Conservation (phyloP, 1,139 yeast species). For the Hansenula lynferdii region DNA sequence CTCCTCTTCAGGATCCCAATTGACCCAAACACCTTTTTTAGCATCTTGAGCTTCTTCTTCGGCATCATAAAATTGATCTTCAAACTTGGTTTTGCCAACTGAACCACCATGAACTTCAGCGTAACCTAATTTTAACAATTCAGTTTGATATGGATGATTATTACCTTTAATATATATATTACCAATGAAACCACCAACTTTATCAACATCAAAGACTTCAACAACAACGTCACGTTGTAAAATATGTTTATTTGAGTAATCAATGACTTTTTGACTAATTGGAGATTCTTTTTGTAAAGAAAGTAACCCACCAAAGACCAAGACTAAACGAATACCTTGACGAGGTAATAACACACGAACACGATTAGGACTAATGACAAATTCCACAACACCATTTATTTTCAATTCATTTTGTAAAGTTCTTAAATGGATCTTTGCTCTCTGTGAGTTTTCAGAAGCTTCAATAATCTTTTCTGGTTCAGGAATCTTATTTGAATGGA, state of each 20-base stretch:
- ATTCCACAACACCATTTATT: slow-evolving; percentile 68
- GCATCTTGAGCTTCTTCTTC: slow-evolving; percentile 55
- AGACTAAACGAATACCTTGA: slow-evolving; percentile 64
- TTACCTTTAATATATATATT: slow-evolving; percentile 52
- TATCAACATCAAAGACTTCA: slow-evolving; percentile 67
- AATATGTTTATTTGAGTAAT: slow-evolving; percentile 47
- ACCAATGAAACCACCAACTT: slow-evolving; percentile 79
- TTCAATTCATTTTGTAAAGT: slow-evolving; percentile 64
- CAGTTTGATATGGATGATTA: slow-evolving; percentile 54
- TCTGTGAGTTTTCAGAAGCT: slow-evolving; percentile 68
- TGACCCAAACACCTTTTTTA: slow-evolving; percentile 63
- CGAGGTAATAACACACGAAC: slow-evolving; percentile 64
- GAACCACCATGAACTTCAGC: slow-evolving; percentile 65
- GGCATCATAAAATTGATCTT: slow-evolving; percentile 50
- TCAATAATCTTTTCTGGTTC: slow-evolving; percentile 64
- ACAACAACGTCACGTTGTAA: slow-evolving; percentile 73
- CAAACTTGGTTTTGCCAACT: slow-evolving; percentile 51
- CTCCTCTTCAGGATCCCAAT: slow-evolving; percentile 41
- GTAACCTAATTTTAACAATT: slow-evolving; percentile 60
- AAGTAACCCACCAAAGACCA: slow-evolving; percentile 73
- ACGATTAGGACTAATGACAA: slow-evolving; percentile 62
- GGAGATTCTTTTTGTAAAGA: slow-evolving; percentile 38
- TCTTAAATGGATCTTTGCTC: slow-evolving; percentile 71
- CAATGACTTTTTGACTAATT: slow-evolving; percentile 48
- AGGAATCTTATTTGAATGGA: slow-evolving; percentile 54